These are phyloP conservation scores for Boletellus emodensis DNA, from an alignment of 768 basidiomycete species.

Conservation along the genomic window DNA sequence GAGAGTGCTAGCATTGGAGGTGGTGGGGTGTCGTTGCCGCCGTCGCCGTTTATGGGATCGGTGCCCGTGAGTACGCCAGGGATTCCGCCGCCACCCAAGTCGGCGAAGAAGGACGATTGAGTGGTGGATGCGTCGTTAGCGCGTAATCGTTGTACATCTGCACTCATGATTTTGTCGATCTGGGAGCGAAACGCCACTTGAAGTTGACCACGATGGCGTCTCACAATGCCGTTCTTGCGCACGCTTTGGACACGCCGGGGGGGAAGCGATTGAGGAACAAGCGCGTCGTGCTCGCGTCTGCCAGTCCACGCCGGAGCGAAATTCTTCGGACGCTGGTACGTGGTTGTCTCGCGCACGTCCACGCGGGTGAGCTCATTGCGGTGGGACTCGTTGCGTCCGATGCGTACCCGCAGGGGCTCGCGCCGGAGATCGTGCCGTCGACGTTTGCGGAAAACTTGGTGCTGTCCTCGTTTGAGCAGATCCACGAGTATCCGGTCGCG, in stretches of 20 bases:
- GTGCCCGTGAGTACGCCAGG: conserved; percentile 11
- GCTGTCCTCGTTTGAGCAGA: conserved; percentile 60
- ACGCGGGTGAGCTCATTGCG: too few relatives aligned
- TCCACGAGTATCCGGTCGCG: conserved; percentile 71
- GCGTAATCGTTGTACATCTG: too few relatives aligned
- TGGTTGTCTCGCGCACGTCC: background rate
- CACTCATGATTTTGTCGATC: too few relatives aligned
- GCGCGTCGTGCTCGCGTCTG: conserved; percentile 80
- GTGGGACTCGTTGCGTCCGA: too few relatives aligned
- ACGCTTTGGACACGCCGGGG: conserved; percentile 59
- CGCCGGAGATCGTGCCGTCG: conserved; percentile 69
- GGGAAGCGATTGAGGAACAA: conserved; percentile 70
- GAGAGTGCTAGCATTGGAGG: conserved; percentile 4
- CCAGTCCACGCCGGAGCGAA: conserved; percentile 79
- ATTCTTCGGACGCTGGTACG: conserved; percentile 76
- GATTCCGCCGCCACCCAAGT: conserved; percentile 21
- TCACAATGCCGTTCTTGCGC: conserved; percentile 54
- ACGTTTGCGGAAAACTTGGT: conserved; percentile 78
- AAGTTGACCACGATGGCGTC: conserved; percentile 2
- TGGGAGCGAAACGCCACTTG: too few relatives aligned
- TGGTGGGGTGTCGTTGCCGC: conserved; percentile 14
- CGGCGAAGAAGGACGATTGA: conserved; percentile 28
- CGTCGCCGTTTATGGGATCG: conserved; percentile 21
- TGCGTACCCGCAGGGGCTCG: conserved; percentile 48
- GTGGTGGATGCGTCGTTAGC: too few relatives aligned